These are phyloP conservation scores for Physcomitrium patens DNA, from an alignment of 225 moss, liverwort and hornwort species.

Conservation along the genomic window DNA sequence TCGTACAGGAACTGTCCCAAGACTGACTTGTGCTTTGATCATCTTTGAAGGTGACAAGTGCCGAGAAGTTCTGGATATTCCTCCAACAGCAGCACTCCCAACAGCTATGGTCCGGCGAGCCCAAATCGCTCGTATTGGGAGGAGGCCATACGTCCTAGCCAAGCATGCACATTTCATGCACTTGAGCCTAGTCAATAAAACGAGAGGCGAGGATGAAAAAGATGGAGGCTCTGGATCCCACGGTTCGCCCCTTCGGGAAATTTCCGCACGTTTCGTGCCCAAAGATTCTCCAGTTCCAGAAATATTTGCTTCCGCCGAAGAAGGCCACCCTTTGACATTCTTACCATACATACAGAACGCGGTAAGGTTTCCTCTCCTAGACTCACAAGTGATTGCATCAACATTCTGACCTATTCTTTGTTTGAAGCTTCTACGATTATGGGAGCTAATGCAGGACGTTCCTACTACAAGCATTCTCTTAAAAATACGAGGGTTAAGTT, in stretches of 20 bases:
- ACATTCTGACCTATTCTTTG: not conserved
- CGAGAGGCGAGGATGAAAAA: constrained; percentile 26
- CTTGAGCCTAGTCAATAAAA: constrained; percentile 27
- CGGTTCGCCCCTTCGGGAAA: constrained; percentile 15
- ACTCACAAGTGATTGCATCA: not conserved
- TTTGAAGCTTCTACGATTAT: not conserved
- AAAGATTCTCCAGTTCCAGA: constrained; percentile 37
- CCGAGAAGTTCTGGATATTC: constrained; percentile 43
- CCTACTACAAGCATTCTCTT: not conserved
- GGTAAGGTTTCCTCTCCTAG: constrained; percentile 32
- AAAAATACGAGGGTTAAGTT: not conserved
- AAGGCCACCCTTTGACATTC: constrained; percentile 45
- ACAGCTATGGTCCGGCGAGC: constrained; percentile 48
- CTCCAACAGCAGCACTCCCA: constrained; percentile 45
- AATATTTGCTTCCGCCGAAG: constrained; percentile 41
- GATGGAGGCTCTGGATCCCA: constrained; percentile 18
- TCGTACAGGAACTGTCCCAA: not conserved
- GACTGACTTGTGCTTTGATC: constrained; percentile 11
- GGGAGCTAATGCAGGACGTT: not conserved
- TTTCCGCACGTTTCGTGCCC: constrained; percentile 15
- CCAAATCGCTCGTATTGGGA: constrained; percentile 50
- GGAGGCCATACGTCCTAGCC: constrained; percentile 46
- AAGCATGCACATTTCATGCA: constrained; percentile 54
- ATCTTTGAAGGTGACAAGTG: constrained; percentile 34
- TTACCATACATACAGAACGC: constrained; percentile 47